Percentiles rank a stretch among this genome's conserved stretches.
phyloP scores from a whole-genome alignment of 1,284 basidiomycete species.

The Malassezia slooffiae region DNA sequence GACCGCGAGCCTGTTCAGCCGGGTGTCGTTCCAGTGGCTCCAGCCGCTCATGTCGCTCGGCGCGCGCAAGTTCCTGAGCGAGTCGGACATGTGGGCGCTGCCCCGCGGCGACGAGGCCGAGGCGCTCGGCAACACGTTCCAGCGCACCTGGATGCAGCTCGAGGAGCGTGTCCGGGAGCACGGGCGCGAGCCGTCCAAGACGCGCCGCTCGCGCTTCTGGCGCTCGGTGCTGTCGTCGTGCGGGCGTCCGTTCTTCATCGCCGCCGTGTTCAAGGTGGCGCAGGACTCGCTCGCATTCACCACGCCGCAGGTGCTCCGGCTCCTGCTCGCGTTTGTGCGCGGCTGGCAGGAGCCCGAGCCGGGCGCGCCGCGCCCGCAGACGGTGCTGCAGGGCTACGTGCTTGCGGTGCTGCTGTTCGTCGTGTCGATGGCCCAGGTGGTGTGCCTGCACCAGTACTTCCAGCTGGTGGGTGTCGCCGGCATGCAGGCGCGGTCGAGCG shows the following conservation, averaged over 20 bases:
- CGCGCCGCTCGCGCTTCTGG: constrained; percentile 20
- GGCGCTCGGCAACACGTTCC: constrained; percentile 59
- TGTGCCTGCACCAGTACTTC: constrained; percentile 83
- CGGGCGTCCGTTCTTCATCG: constrained; percentile 64
- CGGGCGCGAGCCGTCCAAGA: constrained; percentile 10
- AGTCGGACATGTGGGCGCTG: constrained; percentile 48
- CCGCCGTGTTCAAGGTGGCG: constrained; percentile 56
- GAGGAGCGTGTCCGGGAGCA: background rate
- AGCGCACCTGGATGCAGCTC: constrained; percentile 47
- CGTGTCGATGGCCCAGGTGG: constrained; percentile 60
- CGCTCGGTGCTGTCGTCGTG: constrained; percentile 49
- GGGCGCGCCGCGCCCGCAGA: constrained; percentile 1
- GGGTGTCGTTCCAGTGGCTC: constrained; percentile 62
- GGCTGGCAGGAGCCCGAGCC: constrained; percentile 23
- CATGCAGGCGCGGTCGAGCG: constrained; percentile 79
- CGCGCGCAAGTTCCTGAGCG: constrained; percentile 41
- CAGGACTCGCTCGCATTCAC: constrained; percentile 73
- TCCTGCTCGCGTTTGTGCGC: constrained; percentile 62
- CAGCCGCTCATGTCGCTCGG: constrained; percentile 57
- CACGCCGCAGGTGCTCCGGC: constrained; percentile 77
- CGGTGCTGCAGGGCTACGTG: constrained; percentile 46
- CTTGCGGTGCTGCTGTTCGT: constrained; percentile 56
- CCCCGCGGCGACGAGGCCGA: constrained; percentile 59
- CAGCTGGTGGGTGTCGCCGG: constrained; percentile 69
- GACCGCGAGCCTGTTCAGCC: constrained; percentile 70